phyloP scores from a whole-genome alignment of 257 asterid species.

The Ligustrum vulgare region DNA sequence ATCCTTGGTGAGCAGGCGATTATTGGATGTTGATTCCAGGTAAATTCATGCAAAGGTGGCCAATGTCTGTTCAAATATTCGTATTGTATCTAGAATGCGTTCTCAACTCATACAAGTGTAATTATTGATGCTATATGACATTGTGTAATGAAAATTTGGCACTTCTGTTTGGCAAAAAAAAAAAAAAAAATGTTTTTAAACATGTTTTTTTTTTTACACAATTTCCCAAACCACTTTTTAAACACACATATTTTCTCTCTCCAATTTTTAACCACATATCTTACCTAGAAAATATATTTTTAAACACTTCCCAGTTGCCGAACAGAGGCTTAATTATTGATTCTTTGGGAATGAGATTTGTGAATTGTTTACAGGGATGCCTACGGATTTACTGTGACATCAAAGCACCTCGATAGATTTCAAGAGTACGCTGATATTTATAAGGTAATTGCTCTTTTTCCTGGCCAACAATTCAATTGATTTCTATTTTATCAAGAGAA shows the following conservation, averaged over 20 bases:
- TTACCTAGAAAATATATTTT: too few species aligned
- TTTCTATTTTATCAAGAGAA: background rate
- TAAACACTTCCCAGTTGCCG: too few species aligned
- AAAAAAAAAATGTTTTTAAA: too few species aligned
- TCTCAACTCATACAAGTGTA: background rate
- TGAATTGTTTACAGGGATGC: conserved; percentile 74
- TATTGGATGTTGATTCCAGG: conserved; percentile 88
- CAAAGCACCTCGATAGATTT: conserved; percentile 76
- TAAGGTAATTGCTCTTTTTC: conserved; percentile 48
- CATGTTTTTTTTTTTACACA: too few species aligned
- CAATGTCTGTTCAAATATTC: background rate
- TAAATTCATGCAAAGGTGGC: conserved; percentile 22
- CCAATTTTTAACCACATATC: too few species aligned
- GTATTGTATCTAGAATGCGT: background rate
- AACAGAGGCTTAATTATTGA: background rate
- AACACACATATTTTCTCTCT: too few species aligned
- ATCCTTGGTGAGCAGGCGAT: conserved; percentile 97
- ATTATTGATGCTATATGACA: conserved; percentile 15
- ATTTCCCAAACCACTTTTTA: too few species aligned
- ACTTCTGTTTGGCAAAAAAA: too few species aligned
- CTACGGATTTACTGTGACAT: conserved; percentile 96
- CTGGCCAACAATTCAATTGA: background rate
- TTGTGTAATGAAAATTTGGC: background rate
- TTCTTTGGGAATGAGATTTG: conserved; percentile 6
- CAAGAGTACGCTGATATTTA: conserved; percentile 74